Evolutionary conservation across 176 grass and related monocot genomes (phyloP).

Genomic region (Paspalum notatum): DNA sequence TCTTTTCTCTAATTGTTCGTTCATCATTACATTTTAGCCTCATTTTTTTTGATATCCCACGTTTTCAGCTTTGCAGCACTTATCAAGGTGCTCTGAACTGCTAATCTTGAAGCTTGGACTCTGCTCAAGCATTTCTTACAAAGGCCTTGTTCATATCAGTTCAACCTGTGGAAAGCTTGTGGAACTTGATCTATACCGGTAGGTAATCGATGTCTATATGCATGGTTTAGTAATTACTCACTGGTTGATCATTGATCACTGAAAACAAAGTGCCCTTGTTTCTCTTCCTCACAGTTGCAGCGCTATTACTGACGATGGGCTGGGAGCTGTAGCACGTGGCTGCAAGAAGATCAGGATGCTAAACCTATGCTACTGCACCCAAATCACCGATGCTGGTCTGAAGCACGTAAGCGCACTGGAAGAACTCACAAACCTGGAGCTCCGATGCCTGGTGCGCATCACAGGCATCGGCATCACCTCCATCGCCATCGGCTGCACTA

Average conservation of each 20-base stretch:
- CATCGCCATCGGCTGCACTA: constrained; percentile 62
- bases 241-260: not conserved
- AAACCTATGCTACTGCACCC: constrained; percentile 75
- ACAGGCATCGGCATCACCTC: constrained; percentile 61
- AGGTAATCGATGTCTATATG: constrained; percentile 45
- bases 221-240: constrained; percentile 8
- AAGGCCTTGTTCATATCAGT: constrained; percentile 59
- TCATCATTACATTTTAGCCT: not conserved
- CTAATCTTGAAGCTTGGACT: constrained; percentile 71
- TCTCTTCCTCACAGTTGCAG: constrained; percentile 48
- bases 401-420: constrained; percentile 55
- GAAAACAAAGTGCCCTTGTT: not conserved
- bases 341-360: constrained; percentile 68
- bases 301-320: constrained; percentile 63
- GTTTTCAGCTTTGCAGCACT: constrained; percentile 63
- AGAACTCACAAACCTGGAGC: constrained; percentile 63
- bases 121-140: constrained; percentile 60
- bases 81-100: constrained; percentile 68
- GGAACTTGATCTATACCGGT: constrained; percentile 86
- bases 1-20: not conserved
- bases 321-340: constrained; percentile 57
- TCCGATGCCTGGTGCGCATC: constrained; percentile 59
- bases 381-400: constrained; percentile 70
- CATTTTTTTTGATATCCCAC: not conserved
- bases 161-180: constrained; percentile 59